Evolutionary conservation across 2,329 filamentous ascomycete species (phyloP).

Genomic region (Dactylellina sp.): DNA sequence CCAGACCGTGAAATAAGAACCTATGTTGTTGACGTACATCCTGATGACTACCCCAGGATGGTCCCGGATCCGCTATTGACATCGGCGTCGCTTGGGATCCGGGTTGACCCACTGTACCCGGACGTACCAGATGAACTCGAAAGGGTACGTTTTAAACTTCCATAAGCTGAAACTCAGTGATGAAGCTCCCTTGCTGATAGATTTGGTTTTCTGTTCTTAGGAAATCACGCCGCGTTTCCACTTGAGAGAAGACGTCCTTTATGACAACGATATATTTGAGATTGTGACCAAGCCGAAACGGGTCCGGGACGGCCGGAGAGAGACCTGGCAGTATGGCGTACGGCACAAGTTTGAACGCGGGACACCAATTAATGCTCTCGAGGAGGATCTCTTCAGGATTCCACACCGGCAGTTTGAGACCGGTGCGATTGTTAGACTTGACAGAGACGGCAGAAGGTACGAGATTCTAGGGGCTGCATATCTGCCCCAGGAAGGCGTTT

Average conservation of each 20-base stretch:
- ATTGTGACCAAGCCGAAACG: conserved; percentile 43
- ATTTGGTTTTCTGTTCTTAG: too few relatives aligned
- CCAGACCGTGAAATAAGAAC: conserved; percentile 40
- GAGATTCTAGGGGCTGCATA: conserved; percentile 36
- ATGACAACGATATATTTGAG: conserved; percentile 47
- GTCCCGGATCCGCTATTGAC: conserved; percentile 46
- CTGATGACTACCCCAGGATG: conserved; percentile 33
- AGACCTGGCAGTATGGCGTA: conserved; percentile 40
- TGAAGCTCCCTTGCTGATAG: too few relatives aligned
- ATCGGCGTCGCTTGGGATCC: conserved; percentile 41
- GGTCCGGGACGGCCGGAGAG: conserved; percentile 13
- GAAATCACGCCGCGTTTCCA: conserved; percentile 42
- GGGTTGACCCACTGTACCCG: conserved; percentile 41
- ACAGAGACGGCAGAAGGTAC: conserved; percentile 35
- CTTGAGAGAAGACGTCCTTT: conserved; percentile 45
- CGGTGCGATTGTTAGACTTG: conserved; percentile 27
- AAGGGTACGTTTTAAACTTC: conserved; percentile 16
- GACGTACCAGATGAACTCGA: conserved; percentile 34
- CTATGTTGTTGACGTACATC: conserved; percentile 37
- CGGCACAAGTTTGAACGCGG: conserved; percentile 31
- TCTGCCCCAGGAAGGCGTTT: conserved; percentile 40
- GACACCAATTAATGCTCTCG: conserved; percentile 6
- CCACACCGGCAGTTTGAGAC: conserved; percentile 36
- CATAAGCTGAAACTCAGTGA: not conserved
- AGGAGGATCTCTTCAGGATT: conserved; percentile 30